phyloP scores from a whole-genome alignment of 2,329 filamentous ascomycete species.

The Neonectria sp. region DNA sequence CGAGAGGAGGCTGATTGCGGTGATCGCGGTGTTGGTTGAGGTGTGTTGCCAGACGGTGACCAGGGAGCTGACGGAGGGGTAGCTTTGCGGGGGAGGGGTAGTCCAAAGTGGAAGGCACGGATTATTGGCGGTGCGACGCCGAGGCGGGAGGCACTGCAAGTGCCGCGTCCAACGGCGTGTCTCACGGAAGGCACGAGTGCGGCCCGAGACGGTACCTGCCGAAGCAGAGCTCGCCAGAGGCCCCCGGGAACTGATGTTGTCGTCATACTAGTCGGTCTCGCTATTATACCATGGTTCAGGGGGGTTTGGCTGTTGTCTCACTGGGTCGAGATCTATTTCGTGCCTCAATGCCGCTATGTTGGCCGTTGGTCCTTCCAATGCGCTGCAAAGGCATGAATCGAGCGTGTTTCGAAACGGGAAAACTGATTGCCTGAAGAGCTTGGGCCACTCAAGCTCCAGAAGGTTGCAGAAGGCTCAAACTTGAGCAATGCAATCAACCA shows the following conservation, averaged over 20 bases:
- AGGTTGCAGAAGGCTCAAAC: too few species aligned
- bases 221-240: conserved; percentile 19
- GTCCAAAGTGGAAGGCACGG: conserved; percentile 40
- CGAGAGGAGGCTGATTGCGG: neutral
- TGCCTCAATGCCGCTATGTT: conserved; percentile 3
- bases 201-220: conserved; percentile 14
- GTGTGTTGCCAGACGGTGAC: neutral
- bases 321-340: neutral
- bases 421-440: too few species aligned
- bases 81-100: conserved; percentile 46
- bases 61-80: conserved; percentile 24
- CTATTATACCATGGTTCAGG: neutral
- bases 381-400: neutral
- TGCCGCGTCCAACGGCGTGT: conserved; percentile 1
- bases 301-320: neutral
- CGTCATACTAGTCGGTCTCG: neutral
- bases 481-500: too few species aligned
- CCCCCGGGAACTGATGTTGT: conserved; percentile 2
- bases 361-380: neutral
- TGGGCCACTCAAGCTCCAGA: neutral
- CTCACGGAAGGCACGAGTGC: conserved; percentile 4
- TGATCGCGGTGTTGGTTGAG: neutral
- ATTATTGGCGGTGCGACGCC: conserved; percentile 39
- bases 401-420: too few species aligned
- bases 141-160: conserved; percentile 2